phyloP scores from a whole-genome alignment of 169 alveolate species.

The Plasmodium yoelii region DNA sequence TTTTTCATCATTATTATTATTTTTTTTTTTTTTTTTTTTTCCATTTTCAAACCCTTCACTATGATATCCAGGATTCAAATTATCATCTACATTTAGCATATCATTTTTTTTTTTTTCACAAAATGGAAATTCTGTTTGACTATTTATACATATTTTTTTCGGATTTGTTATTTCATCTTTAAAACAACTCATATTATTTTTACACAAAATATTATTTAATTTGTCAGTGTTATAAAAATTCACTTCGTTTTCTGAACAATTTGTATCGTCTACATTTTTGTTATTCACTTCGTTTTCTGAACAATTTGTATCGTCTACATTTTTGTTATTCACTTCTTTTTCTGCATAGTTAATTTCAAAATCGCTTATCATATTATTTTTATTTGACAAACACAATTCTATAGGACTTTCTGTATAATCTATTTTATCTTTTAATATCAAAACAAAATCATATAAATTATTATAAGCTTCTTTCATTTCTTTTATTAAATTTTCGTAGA shows the following conservation, averaged over 20 bases:
- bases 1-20: too few species aligned
- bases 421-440: constrained; percentile 30
- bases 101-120: too few species aligned
- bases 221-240: constrained; percentile 24
- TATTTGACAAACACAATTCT: background rate
- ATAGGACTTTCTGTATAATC: constrained; percentile 4
- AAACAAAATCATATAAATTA: constrained; percentile 12
- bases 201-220: constrained; percentile 47
- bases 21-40: too few species aligned
- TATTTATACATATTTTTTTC: background rate
- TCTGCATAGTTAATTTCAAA: too few species aligned
- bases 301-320: too few species aligned
- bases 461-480: constrained; percentile 37
- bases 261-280: background rate
- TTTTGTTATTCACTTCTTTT: too few species aligned
- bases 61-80: too few species aligned
- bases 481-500: constrained; percentile 44
- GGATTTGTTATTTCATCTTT: background rate
- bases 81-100: too few species aligned
- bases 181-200: background rate
- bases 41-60: too few species aligned
- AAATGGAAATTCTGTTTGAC: background rate
- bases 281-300: too few species aligned
- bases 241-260: too few species aligned
- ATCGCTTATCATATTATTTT: too few species aligned